Evolutionary conservation across 371 early-diverging fungal genomes (phyloP), one percentile per base, ranked within the genome.

Genomic region (Circinella umbellata): DNA sequence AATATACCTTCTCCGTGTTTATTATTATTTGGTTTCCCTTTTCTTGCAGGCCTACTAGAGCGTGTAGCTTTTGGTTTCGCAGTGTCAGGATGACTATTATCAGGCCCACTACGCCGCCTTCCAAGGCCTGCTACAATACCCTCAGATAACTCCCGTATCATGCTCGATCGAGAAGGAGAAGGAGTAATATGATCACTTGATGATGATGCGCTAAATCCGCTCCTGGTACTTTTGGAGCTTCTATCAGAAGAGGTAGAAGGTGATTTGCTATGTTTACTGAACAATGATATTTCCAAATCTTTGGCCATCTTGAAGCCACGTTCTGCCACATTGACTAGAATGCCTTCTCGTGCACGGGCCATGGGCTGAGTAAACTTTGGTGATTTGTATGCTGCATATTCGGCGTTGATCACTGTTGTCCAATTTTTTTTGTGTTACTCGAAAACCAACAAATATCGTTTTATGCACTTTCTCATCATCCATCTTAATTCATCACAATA

Each of bases 321-420:
- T 20, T 85, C 81, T 1, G 86, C 85, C 51, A 86, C 57, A 64
- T 76, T 81, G 14, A 76, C 74, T 60, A 89, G 70, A 67, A 87
- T 86, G 17, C 87, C 87, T 70, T 86, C 84, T 8, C 90, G 83
- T 27, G 90, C 89, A 61, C 90, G 76, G 54, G 79, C 84, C 76
- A 87, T 88, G 17, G 87, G 87, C 37, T 77, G 73, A 13, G 84
- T 71, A 66, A 90, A 79, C 65, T 87, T 85, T 5, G 93, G 93
- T 49, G 94, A 90, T 72, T 91, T 91, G 71, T 89, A 87, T 3
- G 93, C 92, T 14, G 94, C 91, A 71, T 92, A 90, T 71, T 93
- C 93, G 20, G 90, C 94, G 74, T 93, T 94, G 38, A 94, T 84
- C 77, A 85, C 85, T 85, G 66, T 48, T 51, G 63, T 48, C 18